Base-by-base conservation (phyloP, 345 rosid genomes). In the Citrus sp. region DNA sequence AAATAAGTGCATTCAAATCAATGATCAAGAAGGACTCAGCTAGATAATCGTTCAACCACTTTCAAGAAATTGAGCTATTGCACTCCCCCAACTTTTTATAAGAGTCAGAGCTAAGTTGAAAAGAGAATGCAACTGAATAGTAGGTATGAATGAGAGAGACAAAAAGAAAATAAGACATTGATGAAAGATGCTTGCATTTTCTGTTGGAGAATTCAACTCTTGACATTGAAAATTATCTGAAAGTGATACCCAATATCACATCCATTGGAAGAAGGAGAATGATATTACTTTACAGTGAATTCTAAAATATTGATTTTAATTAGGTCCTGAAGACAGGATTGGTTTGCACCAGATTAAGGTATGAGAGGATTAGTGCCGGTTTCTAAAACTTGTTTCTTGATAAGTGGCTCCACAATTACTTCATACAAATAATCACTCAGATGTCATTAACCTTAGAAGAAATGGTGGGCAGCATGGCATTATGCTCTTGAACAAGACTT, bases 391-490 rank as follows among this genome's bases (percentile, higher is more conserved):
- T 61, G 38, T 51, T 5, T 4, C 46, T 74, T 42, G 27, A 40
- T 40, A 19, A 69, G 35, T 0, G 22, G 22, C 63, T 62, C 38
- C 27, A 74, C 16, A 5, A 27, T 27, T 21, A 61, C 51, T 37
- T 38, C 68, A 42, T 4, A 42, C 25, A 37, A 65, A 35, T 49
- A 6, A 49, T 16, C 59, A 4, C 38, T 27, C 67, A 46, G 7
- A 63, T 56, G 59, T 54, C 37, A 73, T 40, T 7, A 78, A 88
- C 95, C 92, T 91, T 91, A 10, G 92, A 80, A 65, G 95, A 87
- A 77, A 91, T 87, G 8, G 93, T 91, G 6, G 92, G 93, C 24
- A 91, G 95, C 95, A 91, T 91, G 40, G 95, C 90, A 85, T 89
- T 91, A 34, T 89, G 87, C 81, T 87, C 95, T 66, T 83, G 88